Conservation (phyloP, 2,329 filamentous ascomycete species). For the Esteya vermicola region DNA sequence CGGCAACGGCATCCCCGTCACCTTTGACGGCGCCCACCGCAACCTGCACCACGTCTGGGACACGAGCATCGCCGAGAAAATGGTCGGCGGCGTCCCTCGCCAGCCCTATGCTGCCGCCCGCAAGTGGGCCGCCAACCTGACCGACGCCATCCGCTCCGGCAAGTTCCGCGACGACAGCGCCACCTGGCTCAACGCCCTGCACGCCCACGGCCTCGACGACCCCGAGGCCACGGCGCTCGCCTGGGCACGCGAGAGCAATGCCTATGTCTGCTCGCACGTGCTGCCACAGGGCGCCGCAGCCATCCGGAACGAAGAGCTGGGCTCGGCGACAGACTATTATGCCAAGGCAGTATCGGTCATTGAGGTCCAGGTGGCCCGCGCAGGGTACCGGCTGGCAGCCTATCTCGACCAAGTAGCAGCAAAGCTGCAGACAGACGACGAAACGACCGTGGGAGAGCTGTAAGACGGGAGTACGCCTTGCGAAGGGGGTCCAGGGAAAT, state of each 20-base stretch:
- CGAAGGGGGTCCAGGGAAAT: no score
- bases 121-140: constrained; percentile 42
- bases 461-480: no score
- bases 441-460: not conserved
- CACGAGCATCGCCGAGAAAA: constrained; percentile 50
- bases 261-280: constrained; percentile 48
- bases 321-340: constrained; percentile 45
- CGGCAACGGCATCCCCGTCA: constrained; percentile 54
- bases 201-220: constrained; percentile 39
- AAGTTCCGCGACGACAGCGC: constrained; percentile 34
- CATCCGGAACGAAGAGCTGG: constrained; percentile 45
- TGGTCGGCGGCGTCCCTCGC: constrained; percentile 41
- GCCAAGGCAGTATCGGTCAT: constrained; percentile 48
- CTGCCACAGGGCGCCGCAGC: constrained; percentile 45
- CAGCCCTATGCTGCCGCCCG: constrained; percentile 34
- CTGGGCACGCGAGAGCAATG: constrained; percentile 52
- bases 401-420: constrained; percentile 51
- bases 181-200: constrained; percentile 42
- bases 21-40: constrained; percentile 38
- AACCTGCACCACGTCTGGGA: constrained; percentile 69
- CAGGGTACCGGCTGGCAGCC: constrained; percentile 52
- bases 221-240: constrained; percentile 39
- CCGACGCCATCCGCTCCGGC: constrained; percentile 38
- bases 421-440: constrained; percentile 8
- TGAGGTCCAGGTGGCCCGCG: constrained; percentile 52